Base-by-base conservation (phyloP, 1,284 basidiomycete genomes). In the Marasmius sp. region DNA sequence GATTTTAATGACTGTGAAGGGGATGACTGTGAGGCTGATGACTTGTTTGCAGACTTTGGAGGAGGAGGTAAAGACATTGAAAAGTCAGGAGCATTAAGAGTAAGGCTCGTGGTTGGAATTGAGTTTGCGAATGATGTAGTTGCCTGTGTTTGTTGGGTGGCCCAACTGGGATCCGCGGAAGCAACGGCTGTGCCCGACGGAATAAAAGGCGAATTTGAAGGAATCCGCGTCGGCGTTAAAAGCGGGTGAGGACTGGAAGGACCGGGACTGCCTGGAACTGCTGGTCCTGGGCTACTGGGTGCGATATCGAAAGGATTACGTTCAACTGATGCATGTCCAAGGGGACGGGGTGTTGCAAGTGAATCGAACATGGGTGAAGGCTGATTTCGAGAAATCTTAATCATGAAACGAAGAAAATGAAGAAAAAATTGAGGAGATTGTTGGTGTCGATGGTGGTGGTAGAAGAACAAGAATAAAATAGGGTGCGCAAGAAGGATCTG, bases 21-120 rank as follows among this genome's bases (percentile, higher is more conserved):
- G 70, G 81, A 76, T 74, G 81, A 66, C 71, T 78, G 69, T 76
- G 77, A 64, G 67, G 71, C 53, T 66, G 72, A 61, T 71, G 81
- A 65, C 61, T 71, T 74, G 68, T 75, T 75, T 69, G 76, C 62
- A 70, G 74, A 78, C 69, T 81, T 80, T 65, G 79, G 70, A 60
- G 80, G 71, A 43, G 85, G 85, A 57, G 82, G 84, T 69, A 75
- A 79, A 67, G 84, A 84, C 86, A 90, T 91, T 72, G 85, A 85
- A 78, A 91, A 91, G 70, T 86, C 83, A 72, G 91, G 91, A 48
- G 88, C 87, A 89, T 91, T 85, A 79, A 93, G 80, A 66, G 89
- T 87, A 71, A 92, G 85, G 64, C 86, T 83, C 51, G 89, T 90
- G 53, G 89, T 89, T 64, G 90, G 87, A 68, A 83, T 82, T 66